Evolutionary conservation across 2,329 filamentous ascomycete genomes (phyloP).

Genomic region (Cryphonectria parasitica): DNA sequence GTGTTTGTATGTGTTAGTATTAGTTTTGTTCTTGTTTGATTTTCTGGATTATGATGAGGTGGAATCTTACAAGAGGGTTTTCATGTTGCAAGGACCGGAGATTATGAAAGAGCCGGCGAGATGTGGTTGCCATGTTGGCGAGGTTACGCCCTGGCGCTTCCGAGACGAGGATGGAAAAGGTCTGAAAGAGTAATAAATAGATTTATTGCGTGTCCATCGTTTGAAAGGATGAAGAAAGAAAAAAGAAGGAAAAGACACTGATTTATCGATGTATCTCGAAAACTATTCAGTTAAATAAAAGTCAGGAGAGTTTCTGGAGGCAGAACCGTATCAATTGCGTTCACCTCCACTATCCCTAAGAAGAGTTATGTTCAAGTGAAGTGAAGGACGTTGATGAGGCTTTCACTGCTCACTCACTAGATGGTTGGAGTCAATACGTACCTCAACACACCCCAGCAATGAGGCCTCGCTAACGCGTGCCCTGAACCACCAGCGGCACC

Average conservation of each 20-base stretch:
- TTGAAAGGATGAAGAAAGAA: neutral
- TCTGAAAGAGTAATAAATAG: neutral
- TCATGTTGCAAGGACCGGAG: constrained; percentile 69
- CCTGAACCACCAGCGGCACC: neutral
- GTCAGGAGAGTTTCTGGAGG: neutral
- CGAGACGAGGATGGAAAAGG: neutral
- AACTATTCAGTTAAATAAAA: neutral
- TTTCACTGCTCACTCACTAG: neutral
- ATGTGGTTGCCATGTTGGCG: constrained; percentile 23
- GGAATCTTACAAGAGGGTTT: constrained; percentile 73
- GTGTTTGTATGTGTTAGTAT: neutral
- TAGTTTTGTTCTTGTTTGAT: neutral
- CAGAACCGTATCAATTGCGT: neutral
- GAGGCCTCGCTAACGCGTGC: neutral
- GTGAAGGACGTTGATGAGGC: neutral
- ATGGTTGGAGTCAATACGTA: neutral
- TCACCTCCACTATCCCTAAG: neutral
- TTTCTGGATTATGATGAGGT: too few relatives aligned
- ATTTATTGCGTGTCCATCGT: neutral
- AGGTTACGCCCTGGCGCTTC: neutral
- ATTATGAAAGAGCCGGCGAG: constrained; percentile 53
- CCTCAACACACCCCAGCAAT: neutral
- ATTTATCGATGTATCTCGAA: neutral
- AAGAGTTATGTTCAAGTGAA: neutral
- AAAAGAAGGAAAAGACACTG: neutral